Evolutionary conservation across 208 protist genomes (phyloP).

Genomic region (Crithidia thermophila): DNA sequence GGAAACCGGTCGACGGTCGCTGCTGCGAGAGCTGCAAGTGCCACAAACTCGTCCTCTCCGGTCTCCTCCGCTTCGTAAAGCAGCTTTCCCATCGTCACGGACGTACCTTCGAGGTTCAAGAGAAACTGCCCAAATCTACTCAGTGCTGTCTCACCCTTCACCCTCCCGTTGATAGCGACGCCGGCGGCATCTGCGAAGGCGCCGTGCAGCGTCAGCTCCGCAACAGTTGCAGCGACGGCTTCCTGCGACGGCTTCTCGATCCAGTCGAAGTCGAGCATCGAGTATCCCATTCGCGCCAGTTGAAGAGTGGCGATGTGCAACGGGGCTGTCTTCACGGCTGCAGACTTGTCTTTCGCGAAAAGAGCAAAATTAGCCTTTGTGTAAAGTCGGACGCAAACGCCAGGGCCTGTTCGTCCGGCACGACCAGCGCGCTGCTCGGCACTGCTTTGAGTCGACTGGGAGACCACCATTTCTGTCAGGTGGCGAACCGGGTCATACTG

Average conservation of each 20-base stretch:
- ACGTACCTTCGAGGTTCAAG: slow-evolving; percentile 1
- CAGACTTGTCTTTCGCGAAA: slow-evolving; percentile 47
- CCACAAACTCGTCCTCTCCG: slow-evolving; percentile 3
- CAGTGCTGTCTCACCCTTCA: not conserved
- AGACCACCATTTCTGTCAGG: slow-evolving; percentile 93
- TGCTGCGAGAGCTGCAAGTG: slow-evolving; percentile 2
- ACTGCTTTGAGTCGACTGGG: slow-evolving; percentile 94
- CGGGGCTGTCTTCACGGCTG: slow-evolving; percentile 78
- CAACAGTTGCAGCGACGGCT: slow-evolving; percentile 2
- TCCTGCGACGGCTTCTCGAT: slow-evolving; percentile 5
- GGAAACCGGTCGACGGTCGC: not conserved
- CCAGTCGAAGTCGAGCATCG: slow-evolving; percentile 19
- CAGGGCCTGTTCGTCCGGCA: slow-evolving; percentile 95
- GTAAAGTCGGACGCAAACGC: slow-evolving; percentile 96
- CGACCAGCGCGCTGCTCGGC: slow-evolving; percentile 97
- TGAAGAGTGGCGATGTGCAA: slow-evolving; percentile 15
- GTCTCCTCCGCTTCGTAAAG: slow-evolving; percentile 3
- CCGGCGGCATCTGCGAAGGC: slow-evolving; percentile 3
- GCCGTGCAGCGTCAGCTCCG: not conserved
- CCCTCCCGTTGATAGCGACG: too few relatives aligned
- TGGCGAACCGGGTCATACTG: slow-evolving; percentile 89
- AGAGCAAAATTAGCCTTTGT: slow-evolving; percentile 59
- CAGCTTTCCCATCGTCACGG: slow-evolving; percentile 8
- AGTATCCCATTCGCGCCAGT: slow-evolving; percentile 1
- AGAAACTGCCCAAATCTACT: slow-evolving; percentile 8